Percentiles rank a stretch among this genome's conserved stretches.
phyloP scores from a whole-genome alignment of 441 rosid genomes.

The Iberis amara region DNA sequence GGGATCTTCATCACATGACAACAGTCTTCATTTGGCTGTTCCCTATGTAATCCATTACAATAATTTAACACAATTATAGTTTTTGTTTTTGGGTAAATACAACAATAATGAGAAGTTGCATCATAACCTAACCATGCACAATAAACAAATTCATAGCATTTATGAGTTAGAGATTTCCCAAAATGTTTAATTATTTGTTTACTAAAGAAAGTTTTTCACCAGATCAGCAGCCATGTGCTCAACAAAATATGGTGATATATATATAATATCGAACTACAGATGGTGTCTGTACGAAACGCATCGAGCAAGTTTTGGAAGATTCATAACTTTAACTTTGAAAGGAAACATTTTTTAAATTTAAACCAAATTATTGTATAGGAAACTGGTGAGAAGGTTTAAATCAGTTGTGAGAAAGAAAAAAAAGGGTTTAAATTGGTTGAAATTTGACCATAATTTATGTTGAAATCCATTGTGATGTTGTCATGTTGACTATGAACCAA shows the following conservation, averaged over 20 bases:
- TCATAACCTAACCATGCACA: conserved; percentile 22
- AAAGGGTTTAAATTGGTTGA: too few relatives aligned
- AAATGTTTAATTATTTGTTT: conserved; percentile 21
- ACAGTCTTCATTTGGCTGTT: conserved; percentile 21
- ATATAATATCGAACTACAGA: neutral
- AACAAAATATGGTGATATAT: neutral
- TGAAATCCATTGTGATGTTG: too few relatives aligned
- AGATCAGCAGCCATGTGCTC: conserved; percentile 13
- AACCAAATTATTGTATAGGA: neutral
- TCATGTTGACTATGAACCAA: too few relatives aligned
- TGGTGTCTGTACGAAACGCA: neutral
- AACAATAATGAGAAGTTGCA: conserved; percentile 2
- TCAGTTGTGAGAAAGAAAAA: too few relatives aligned
- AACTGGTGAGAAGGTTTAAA: neutral
- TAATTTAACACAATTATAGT: neutral
- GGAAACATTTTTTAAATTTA: neutral
- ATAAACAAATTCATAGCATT: conserved; percentile 7
- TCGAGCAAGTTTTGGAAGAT: neutral
- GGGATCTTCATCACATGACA: conserved; percentile 31
- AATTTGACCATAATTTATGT: too few relatives aligned
- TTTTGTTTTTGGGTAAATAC: neutral
- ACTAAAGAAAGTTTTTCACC: neutral
- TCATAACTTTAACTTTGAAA: neutral
- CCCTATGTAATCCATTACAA: conserved; percentile 27
- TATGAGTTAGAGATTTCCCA: conserved; percentile 22